A percentile compares a stretch with the other conserved stretches of the same genome.
These are phyloP conservation scores for Dianthus caryophyllus DNA, from an alignment of 148 eudicot genomes.

Conservation along the genomic window DNA sequence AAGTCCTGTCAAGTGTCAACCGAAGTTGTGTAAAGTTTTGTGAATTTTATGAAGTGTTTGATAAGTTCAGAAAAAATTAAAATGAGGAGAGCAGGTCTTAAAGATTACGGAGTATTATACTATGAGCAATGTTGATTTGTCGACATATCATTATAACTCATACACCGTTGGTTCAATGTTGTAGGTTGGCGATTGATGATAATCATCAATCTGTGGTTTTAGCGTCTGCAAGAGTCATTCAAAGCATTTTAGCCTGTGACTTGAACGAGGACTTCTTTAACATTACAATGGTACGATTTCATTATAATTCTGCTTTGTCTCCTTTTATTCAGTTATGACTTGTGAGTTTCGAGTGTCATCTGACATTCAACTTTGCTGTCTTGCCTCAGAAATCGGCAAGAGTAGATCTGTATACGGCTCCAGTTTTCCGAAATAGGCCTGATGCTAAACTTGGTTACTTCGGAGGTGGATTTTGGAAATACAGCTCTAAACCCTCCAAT, in stretches of 20 bases:
- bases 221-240: constrained; percentile 78
- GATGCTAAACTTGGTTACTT: constrained; percentile 71
- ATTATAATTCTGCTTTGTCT: not conserved
- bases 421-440: constrained; percentile 85
- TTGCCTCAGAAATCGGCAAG: constrained; percentile 50
- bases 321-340: not conserved
- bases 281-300: constrained; percentile 30
- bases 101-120: no score
- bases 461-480: constrained; percentile 94
- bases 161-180: constrained; percentile 5
- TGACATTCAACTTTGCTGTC: not conserved
- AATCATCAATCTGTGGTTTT: constrained; percentile 78
- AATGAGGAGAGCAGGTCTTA: no score
- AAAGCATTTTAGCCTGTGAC: constrained; percentile 61
- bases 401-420: constrained; percentile 63
- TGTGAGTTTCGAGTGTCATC: no score
- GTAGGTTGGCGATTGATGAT: constrained; percentile 87
- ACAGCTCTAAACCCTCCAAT: constrained; percentile 70
- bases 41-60: no score
- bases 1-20: no score
- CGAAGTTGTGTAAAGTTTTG: no score
- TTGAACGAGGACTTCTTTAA: constrained; percentile 55
- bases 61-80: no score
- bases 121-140: not conserved
- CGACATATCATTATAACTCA: not conserved